phyloP scores from a whole-genome alignment of 192 early-diverging fungal genomes.

The Obelidium mucronatum region DNA sequence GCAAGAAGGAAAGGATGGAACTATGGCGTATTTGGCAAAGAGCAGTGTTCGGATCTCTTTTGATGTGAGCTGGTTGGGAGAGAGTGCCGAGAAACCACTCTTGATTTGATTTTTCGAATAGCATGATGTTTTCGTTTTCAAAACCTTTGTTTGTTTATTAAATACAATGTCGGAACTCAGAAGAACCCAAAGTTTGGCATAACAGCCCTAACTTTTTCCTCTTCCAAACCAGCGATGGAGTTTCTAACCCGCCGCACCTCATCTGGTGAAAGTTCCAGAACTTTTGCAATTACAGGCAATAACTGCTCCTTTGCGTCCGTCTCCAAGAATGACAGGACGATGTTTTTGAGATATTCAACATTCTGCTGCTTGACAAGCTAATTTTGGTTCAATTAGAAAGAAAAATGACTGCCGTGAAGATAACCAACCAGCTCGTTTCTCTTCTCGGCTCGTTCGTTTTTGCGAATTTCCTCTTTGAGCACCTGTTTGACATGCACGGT shows the following conservation, averaged over 20 bases:
- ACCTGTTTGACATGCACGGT: constrained; percentile 47
- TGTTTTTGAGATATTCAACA: constrained; percentile 76
- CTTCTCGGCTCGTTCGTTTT: constrained; percentile 64
- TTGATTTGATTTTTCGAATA: no score
- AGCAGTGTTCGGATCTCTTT: constrained; percentile 50
- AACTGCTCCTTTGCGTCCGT: constrained; percentile 45
- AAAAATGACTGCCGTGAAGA: not conserved
- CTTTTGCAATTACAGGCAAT: constrained; percentile 37
- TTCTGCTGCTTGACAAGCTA: constrained; percentile 44
- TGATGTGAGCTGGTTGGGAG: constrained; percentile 44
- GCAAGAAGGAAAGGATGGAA: constrained; percentile 70
- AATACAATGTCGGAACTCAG: not conserved
- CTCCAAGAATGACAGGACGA: constrained; percentile 70
- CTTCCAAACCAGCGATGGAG: constrained; percentile 24
- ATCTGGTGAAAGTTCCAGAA: constrained; percentile 38
- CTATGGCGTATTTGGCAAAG: constrained; percentile 68
- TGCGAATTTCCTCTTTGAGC: constrained; percentile 68
- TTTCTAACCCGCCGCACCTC: constrained; percentile 24
- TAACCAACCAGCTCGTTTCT: constrained; percentile 59
- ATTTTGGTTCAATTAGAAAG: not conserved
- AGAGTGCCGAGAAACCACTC: not conserved
- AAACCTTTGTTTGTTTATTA: not conserved
- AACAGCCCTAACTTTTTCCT: constrained; percentile 14
- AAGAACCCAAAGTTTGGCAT: constrained; percentile 33
- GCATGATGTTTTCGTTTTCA: constrained; percentile 3